Percentiles rank a stretch among this genome's conserved stretches.
These are phyloP conservation scores for Arabidopsis thaliana DNA, from an alignment of 345 rosid genomes.

Conservation along the genomic window TAIR10.1 NC_003075.7:1411501-1412000, in stretches of 20 bases:
- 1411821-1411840: neutral
- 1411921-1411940: slow-evolving; percentile 93
- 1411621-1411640: slow-evolving; percentile 68
- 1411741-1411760: slow-evolving; percentile 82
- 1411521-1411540: neutral
- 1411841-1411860: slow-evolving; percentile 68
- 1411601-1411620: slow-evolving; percentile 68
- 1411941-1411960: slow-evolving; percentile 97
- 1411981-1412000: slow-evolving; percentile 81
- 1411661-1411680: slow-evolving; percentile 93
- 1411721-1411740: slow-evolving; percentile 74
- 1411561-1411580: slow-evolving; percentile 81
- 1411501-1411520: neutral
- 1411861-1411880: slow-evolving; percentile 90
- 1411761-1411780: slow-evolving; percentile 80
- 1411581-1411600: slow-evolving; percentile 80
- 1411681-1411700: slow-evolving; percentile 93
- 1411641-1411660: slow-evolving; percentile 86
- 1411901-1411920: slow-evolving; percentile 94
- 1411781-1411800: slow-evolving; percentile 45
- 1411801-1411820: neutral
- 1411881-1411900: slow-evolving; percentile 84
- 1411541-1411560: slow-evolving; percentile 57
- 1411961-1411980: slow-evolving; percentile 91
- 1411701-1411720: slow-evolving; percentile 82